These are phyloP conservation scores for Oenanthe javanica DNA, from an alignment of 140 eudicot genomes.

Conservation along the genomic window DNA sequence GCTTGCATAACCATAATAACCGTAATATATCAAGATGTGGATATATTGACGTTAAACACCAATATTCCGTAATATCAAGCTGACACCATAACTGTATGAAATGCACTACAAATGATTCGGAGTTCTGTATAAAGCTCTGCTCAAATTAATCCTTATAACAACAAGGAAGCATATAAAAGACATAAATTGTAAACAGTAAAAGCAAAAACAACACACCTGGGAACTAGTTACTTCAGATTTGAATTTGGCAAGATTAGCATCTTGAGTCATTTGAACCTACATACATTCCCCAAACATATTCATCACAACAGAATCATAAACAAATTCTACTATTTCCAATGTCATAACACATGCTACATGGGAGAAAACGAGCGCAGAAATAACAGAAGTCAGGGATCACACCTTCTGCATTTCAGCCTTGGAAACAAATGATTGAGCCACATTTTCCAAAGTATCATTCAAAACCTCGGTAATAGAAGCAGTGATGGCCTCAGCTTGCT, in stretches of 20 bases:
- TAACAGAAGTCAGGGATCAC: neutral
- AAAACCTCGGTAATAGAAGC: constrained; percentile 62
- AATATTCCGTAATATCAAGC: neutral
- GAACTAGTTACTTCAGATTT: constrained; percentile 75
- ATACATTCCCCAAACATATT: neutral
- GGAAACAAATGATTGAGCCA: constrained; percentile 62
- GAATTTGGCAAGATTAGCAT: constrained; percentile 56
- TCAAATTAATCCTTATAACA: neutral
- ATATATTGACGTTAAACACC: neutral
- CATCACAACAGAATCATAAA: neutral
- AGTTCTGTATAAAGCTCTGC: neutral
- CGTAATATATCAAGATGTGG: neutral
- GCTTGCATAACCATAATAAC: neutral
- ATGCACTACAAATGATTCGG: neutral
- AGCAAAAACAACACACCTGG: constrained; percentile 35
- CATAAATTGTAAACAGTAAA: neutral
- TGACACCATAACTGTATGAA: neutral
- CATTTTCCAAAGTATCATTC: constrained; percentile 76
- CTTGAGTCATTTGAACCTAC: constrained; percentile 66
- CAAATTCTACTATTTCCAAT: neutral
- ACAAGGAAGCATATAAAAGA: neutral
- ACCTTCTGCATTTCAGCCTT: constrained; percentile 80
- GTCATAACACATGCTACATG: neutral
- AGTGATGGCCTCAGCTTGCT: constrained; percentile 84
- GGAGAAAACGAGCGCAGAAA: neutral